Evolutionary conservation across 331 rosid species (phyloP).

Genomic region (Prunus yedoensis): DNA sequence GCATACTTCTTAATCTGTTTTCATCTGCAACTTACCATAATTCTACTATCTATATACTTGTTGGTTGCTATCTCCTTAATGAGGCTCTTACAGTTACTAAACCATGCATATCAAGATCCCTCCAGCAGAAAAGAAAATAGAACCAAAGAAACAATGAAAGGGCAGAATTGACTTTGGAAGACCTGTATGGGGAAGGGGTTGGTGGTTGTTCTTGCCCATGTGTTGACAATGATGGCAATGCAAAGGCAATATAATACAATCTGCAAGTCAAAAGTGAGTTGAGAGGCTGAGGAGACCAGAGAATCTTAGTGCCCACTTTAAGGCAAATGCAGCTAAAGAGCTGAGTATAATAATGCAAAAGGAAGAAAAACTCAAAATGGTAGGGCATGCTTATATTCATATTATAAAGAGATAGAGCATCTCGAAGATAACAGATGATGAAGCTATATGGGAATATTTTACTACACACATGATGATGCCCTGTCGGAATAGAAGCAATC

Average conservation of each 20-base stretch:
- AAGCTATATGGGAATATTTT: slow-evolving; percentile 16
- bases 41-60: no score
- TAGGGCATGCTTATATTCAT: background rate
- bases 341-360: slow-evolving; percentile 33
- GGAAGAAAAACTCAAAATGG: slow-evolving; percentile 13
- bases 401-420: slow-evolving; percentile 25
- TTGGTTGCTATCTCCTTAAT: no score
- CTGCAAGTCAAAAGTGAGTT: slow-evolving; percentile 49
- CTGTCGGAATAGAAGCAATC: slow-evolving; percentile 62
- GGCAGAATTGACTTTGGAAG: slow-evolving; percentile 23
- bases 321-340: slow-evolving; percentile 24
- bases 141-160: background rate
- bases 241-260: slow-evolving; percentile 8
- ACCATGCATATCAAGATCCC: no score
- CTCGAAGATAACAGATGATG: slow-evolving; percentile 17
- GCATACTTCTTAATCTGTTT: background rate
- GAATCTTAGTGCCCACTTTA: slow-evolving; percentile 49
- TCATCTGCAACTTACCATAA: no score
- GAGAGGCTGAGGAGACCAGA: slow-evolving; percentile 33
- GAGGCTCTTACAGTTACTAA: no score
- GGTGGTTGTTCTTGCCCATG: slow-evolving; percentile 7
- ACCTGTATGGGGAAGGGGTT: background rate
- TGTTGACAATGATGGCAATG: slow-evolving; percentile 11
- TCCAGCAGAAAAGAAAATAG: no score
- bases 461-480: slow-evolving; percentile 27